These are phyloP conservation scores for Trichosporon asahii DNA, from an alignment of 1,284 basidiomycete genomes.

Conservation along the genomic window DNA sequence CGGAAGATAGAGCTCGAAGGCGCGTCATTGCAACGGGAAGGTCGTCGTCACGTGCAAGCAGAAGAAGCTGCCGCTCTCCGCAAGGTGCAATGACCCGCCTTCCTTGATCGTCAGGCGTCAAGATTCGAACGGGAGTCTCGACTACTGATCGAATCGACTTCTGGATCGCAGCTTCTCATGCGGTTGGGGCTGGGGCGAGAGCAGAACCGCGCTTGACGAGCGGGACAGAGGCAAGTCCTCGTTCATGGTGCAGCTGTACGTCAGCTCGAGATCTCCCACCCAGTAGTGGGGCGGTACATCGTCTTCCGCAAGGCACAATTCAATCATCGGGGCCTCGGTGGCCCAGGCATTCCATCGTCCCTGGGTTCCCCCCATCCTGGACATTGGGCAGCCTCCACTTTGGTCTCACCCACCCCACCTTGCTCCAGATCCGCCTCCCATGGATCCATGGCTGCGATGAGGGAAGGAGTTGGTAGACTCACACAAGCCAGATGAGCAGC, in stretches of 20 bases:
- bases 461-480: background rate
- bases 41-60: background rate
- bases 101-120: too few relatives aligned
- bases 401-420: background rate
- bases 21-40: background rate
- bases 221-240: background rate
- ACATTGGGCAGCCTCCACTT: too few relatives aligned
- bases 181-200: background rate
- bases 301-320: background rate
- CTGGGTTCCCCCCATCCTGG: background rate
- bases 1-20: background rate
- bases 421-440: background rate
- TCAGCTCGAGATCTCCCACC: background rate
- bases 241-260: background rate
- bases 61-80: background rate
- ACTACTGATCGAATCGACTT: background rate
- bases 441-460: background rate
- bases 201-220: background rate
- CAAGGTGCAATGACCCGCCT: background rate
- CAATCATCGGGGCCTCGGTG: background rate
- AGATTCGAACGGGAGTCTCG: background rate
- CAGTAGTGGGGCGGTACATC: background rate
- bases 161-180: background rate
- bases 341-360: background rate
- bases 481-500: constrained; percentile 1